A percentile compares a stretch with the other conserved stretches of the same genome.
These are phyloP conservation scores for Teratosphaeria zuluensis DNA, from an alignment of 2,329 filamentous ascomycete species.

Conservation along the genomic window DNA sequence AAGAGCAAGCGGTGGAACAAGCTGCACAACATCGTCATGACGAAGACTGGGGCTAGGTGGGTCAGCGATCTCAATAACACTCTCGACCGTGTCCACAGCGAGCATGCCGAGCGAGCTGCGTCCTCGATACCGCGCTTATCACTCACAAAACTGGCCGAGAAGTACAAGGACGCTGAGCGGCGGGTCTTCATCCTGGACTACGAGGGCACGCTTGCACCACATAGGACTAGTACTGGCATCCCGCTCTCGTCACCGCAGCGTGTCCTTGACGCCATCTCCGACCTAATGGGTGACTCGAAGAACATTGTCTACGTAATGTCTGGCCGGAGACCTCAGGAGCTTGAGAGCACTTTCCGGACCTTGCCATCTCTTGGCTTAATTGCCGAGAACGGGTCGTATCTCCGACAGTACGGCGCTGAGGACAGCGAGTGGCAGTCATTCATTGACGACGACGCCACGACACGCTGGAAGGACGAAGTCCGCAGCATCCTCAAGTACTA, in stretches of 20 bases:
- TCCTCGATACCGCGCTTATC: conserved; percentile 80
- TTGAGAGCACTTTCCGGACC: conserved; percentile 74
- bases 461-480: conserved; percentile 75
- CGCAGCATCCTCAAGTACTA: conserved; percentile 80
- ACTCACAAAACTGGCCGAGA: conserved; percentile 50
- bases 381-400: conserved; percentile 88
- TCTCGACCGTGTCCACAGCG: conserved; percentile 66
- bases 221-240: conserved; percentile 74
- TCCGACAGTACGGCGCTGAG: conserved; percentile 55
- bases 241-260: conserved; percentile 80
- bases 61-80: conserved; percentile 63
- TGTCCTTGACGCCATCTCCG: conserved; percentile 71
- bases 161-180: conserved; percentile 56
- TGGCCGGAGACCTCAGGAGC: conserved; percentile 73
- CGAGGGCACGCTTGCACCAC: conserved; percentile 82
- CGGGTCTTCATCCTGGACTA: conserved; percentile 88
- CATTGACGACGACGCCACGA: conserved; percentile 59
- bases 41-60: conserved; percentile 81
- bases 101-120: conserved; percentile 76
- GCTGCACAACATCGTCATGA: conserved; percentile 62
- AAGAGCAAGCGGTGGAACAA: conserved; percentile 65
- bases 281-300: conserved; percentile 66
- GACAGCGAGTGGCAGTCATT: conserved; percentile 64
- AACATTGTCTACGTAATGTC: conserved; percentile 95
- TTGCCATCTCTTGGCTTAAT: conserved; percentile 81